Percentiles rank a stretch among this genome's conserved stretches.
Conservation (phyloP, 805 yeast species). For the Lachancea sp. region DNA sequence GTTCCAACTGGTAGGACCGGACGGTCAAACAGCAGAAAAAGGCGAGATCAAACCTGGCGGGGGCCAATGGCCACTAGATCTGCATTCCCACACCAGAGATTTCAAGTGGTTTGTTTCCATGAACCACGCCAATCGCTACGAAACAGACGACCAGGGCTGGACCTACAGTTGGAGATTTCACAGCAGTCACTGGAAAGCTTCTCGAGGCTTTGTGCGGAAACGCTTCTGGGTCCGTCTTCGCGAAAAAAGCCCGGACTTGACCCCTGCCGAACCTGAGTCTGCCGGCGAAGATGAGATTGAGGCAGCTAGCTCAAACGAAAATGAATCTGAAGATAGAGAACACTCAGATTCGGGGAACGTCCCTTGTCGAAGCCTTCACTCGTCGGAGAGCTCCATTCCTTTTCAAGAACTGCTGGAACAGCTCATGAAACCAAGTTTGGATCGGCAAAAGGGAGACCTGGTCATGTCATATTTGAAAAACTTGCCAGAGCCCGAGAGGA, state of each 20-base stretch:
- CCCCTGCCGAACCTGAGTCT: constrained; percentile 1
- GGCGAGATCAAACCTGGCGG: constrained; percentile 8
- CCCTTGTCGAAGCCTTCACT: not conserved
- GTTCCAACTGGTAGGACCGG: constrained; percentile 24
- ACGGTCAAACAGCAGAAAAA: constrained; percentile 3
- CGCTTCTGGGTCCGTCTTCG: constrained; percentile 53
- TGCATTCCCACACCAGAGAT: constrained; percentile 21
- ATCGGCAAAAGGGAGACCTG: constrained; percentile 15
- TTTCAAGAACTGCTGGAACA: constrained; percentile 3
- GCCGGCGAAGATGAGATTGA: not conserved
- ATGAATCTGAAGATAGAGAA: not conserved
- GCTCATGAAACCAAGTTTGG: constrained; percentile 10
- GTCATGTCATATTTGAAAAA: constrained; percentile 5
- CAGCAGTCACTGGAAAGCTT: constrained; percentile 55
- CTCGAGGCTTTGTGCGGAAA: constrained; percentile 56
- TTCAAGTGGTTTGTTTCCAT: constrained; percentile 66
- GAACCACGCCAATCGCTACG: constrained; percentile 39
- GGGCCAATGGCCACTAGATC: constrained; percentile 5
- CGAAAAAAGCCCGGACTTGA: constrained; percentile 1
- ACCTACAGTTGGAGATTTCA: constrained; percentile 49
- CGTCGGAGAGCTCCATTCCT: not conserved
- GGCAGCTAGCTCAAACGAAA: not conserved
- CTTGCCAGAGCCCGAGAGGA: not conserved
- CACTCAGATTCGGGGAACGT: not conserved
- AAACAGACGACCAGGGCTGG: constrained; percentile 87